Evolutionary conservation across 345 rosid genomes (phyloP).

Genomic region (Populus tremula): DNA sequence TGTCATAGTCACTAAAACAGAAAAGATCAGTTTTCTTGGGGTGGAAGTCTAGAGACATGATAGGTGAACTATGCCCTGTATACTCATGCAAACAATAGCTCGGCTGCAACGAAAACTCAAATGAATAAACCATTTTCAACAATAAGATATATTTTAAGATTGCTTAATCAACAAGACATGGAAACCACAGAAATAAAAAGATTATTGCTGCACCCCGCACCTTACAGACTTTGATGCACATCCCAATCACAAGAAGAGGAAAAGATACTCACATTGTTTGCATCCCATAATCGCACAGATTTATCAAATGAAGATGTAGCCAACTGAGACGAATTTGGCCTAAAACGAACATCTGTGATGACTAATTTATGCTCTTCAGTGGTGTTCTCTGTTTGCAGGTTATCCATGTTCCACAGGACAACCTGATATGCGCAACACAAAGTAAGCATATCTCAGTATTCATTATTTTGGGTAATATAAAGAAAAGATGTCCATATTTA

Average conservation of each 20-base stretch:
- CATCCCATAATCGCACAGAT: slow-evolving; percentile 72
- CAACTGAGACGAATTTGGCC: slow-evolving; percentile 66
- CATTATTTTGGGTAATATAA: neutral
- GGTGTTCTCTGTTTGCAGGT: slow-evolving; percentile 44
- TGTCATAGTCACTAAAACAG: slow-evolving; percentile 55
- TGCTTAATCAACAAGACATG: neutral
- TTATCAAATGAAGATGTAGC: slow-evolving; percentile 67
- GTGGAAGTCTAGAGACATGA: slow-evolving; percentile 72
- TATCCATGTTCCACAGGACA: slow-evolving; percentile 67
- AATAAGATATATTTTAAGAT: neutral
- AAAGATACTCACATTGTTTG: slow-evolving; percentile 40
- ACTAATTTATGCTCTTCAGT: slow-evolving; percentile 56
- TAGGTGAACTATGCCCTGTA: slow-evolving; percentile 48
- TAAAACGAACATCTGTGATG: slow-evolving; percentile 68
- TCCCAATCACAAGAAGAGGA: slow-evolving; percentile 7
- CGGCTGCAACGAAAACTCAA: slow-evolving; percentile 42
- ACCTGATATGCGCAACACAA: slow-evolving; percentile 37
- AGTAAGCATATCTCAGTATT: neutral
- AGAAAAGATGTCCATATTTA: neutral
- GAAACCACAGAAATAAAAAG: neutral
- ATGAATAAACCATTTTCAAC: slow-evolving; percentile 2
- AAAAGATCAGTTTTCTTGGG: slow-evolving; percentile 61
- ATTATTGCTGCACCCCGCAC: neutral
- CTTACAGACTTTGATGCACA: neutral
- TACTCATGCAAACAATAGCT: slow-evolving; percentile 41